Percentiles rank a stretch among this genome's conserved stretches.
phyloP scores from a whole-genome alignment of 1,284 basidiomycete genomes.

The Cutaneotrichosporon cyanovorans region DNA sequence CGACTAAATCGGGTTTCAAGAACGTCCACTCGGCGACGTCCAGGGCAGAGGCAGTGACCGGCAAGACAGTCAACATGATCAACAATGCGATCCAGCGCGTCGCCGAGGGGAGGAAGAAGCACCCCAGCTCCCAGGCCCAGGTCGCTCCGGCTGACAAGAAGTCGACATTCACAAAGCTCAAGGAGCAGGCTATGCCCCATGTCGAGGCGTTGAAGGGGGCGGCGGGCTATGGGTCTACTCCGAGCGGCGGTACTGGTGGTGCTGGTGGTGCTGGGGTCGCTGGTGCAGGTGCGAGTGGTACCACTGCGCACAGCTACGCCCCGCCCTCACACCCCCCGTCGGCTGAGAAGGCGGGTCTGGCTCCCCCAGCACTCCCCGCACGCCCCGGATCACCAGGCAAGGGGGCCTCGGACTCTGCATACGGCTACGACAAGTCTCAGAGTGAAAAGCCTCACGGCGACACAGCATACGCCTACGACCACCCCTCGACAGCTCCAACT shows the following conservation, averaged over 20 bases:
- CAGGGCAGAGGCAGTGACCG: conserved; percentile 2
- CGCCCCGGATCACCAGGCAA: neutral
- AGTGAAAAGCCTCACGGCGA: neutral
- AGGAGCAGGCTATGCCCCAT: conserved; percentile 2
- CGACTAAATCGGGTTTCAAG: conserved; percentile 2
- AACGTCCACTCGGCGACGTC: conserved; percentile 1
- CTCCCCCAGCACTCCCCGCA: neutral
- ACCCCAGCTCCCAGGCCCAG: neutral
- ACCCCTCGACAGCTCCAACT: neutral
- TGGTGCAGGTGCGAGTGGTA: neutral
- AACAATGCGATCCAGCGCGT: conserved; percentile 9
- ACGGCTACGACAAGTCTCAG: neutral
- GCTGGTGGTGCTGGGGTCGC: too few species aligned
- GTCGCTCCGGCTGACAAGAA: neutral
- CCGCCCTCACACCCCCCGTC: too few species aligned
- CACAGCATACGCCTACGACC: neutral
- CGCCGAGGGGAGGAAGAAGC: conserved; percentile 7
- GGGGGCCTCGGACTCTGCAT: neutral
- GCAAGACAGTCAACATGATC: conserved; percentile 8
- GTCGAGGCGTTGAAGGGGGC: neutral
- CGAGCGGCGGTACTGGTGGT: too few species aligned
- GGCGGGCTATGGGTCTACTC: neutral
- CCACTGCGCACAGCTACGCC: neutral
- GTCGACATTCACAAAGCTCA: conserved; percentile 6
- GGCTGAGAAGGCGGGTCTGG: neutral